Conservation (phyloP, 257 asterid species). For the Capsicum pubescens region DNA sequence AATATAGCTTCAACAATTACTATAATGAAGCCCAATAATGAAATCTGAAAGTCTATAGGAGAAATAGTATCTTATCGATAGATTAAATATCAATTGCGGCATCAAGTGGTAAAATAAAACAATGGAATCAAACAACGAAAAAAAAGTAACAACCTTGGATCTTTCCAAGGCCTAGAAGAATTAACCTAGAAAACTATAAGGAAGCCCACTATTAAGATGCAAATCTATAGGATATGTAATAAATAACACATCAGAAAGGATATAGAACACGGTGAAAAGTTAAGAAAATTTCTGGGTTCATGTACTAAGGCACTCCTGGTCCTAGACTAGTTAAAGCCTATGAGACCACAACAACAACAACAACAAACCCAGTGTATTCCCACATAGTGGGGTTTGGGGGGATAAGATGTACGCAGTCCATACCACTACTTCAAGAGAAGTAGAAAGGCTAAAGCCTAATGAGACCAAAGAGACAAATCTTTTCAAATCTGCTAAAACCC, state of each 20-base stretch:
- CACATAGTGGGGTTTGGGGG: too few species aligned
- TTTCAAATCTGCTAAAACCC: not conserved
- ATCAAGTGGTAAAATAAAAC: not conserved
- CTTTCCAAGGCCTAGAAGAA: not conserved
- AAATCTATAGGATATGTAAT: not conserved
- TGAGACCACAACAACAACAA: too few species aligned
- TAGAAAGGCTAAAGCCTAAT: too few species aligned
- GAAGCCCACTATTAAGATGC: not conserved
- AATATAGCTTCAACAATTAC: constrained; percentile 12
- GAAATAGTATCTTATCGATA: not conserved
- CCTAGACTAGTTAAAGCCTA: not conserved
- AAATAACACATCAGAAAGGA: not conserved
- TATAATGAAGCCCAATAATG: constrained; percentile 1
- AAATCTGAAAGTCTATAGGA: not conserved
- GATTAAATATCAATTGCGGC: not conserved
- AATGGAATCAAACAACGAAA: not conserved
- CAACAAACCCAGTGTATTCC: too few species aligned
- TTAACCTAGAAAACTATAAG: not conserved
- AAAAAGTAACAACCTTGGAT: not conserved
- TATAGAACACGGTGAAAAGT: not conserved
- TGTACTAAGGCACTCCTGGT: not conserved
- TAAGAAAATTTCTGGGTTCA: not conserved
- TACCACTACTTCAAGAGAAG: too few species aligned
- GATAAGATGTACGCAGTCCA: too few species aligned
- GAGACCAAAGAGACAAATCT: not conserved